Conservation (phyloP, 2,329 filamentous ascomycete genomes). For the Balansia obtecta region DNA sequence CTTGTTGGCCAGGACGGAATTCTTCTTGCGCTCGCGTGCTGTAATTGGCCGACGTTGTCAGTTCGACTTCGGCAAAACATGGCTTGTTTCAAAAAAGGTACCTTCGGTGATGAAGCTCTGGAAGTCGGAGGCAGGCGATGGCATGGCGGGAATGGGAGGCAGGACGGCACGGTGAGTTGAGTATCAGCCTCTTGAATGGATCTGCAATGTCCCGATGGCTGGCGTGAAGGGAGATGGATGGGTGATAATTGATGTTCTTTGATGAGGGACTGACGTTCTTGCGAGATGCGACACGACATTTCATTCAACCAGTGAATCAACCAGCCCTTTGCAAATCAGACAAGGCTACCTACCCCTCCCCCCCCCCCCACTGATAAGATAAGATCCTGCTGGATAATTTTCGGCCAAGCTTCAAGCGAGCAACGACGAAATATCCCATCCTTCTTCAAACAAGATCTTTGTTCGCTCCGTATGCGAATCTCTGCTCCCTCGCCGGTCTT, state of each 20-base stretch:
- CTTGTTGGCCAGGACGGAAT: constrained; percentile 56
- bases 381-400: constrained; percentile 1
- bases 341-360: no score
- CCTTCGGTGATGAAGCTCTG: constrained; percentile 43
- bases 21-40: constrained; percentile 59
- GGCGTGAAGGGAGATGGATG: not conserved
- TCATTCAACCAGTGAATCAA: constrained; percentile 1
- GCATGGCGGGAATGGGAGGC: constrained; percentile 19
- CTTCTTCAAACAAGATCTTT: not conserved
- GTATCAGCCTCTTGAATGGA: not conserved
- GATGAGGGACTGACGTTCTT: not conserved
- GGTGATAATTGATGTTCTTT: not conserved
- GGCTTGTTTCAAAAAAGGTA: constrained; percentile 14
- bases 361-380: constrained; percentile 9
- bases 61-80: not conserved
- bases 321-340: not conserved
- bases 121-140: constrained; percentile 35
- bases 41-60: not conserved
- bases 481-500: no score
- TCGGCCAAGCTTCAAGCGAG: not conserved
- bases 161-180: not conserved
- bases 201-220: not conserved
- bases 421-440: not conserved
- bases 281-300: constrained; percentile 5
- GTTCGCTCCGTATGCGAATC: not conserved